Evolutionary conservation across 2,329 filamentous ascomycete species (phyloP).

Genomic region (Ilyonectria sp.): DNA sequence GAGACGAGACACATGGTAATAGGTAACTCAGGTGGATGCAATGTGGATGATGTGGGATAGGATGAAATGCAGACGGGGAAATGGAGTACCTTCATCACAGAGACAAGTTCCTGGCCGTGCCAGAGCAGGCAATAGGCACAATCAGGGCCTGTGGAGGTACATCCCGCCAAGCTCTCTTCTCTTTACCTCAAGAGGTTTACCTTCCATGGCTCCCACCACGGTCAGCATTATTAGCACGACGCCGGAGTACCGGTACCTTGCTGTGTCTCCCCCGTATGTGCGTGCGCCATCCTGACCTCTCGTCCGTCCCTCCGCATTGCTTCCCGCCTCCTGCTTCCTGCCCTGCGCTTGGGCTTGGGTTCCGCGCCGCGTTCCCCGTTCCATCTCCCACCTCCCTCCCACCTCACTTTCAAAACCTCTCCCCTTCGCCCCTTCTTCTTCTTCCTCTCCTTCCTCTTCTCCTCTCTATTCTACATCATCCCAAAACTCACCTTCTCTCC

Average conservation of each 20-base stretch:
- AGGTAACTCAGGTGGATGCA: neutral
- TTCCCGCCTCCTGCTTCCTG: slow-evolving; percentile 12
- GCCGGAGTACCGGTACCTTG: slow-evolving; percentile 21
- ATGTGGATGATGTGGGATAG: neutral
- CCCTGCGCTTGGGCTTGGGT: slow-evolving; percentile 23
- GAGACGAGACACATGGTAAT: slow-evolving; percentile 17
- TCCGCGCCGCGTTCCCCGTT: slow-evolving; percentile 21
- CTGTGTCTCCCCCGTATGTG: slow-evolving; percentile 16
- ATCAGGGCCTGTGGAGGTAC: slow-evolving; percentile 22
- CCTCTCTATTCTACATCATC: slow-evolving; percentile 14
- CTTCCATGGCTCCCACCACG: slow-evolving; percentile 18
- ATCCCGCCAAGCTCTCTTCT: neutral
- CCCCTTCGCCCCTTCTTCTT: slow-evolving; percentile 26
- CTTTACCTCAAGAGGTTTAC: slow-evolving; percentile 31
- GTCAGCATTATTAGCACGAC: slow-evolving; percentile 24
- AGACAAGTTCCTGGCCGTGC: slow-evolving; percentile 14
- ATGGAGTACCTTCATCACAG: slow-evolving; percentile 10
- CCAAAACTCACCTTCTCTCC: slow-evolving; percentile 12
- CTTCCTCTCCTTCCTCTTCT: slow-evolving; percentile 19
- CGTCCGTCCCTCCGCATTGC: slow-evolving; percentile 14
- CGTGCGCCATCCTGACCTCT: neutral
- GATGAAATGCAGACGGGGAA: slow-evolving; percentile 5
- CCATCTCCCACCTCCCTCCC: slow-evolving; percentile 41
- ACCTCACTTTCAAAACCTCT: slow-evolving; percentile 33
- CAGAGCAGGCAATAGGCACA: slow-evolving; percentile 22